Conservation (phyloP, 495 filamentous ascomycete genomes). For the Astrothelium macrocarpum region DNA sequence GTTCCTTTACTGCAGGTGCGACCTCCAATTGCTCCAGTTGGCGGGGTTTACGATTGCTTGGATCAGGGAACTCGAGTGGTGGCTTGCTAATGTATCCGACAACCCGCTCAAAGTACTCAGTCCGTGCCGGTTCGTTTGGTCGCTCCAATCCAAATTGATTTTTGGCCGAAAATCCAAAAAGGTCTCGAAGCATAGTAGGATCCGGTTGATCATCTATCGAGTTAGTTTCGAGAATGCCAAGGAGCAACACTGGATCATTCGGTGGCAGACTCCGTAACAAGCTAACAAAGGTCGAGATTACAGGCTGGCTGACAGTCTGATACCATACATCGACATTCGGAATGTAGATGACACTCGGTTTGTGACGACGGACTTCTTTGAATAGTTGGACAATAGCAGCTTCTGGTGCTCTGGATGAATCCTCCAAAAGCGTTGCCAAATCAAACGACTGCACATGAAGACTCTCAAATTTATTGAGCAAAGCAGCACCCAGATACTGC, state of each 20-base stretch:
- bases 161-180: conserved; percentile 76
- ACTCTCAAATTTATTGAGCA: conserved; percentile 83
- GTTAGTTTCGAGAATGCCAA: conserved; percentile 61
- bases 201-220: conserved; percentile 40
- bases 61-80: conserved; percentile 79
- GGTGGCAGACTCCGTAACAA: conserved; percentile 70
- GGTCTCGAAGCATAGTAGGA: conserved; percentile 53
- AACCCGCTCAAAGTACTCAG: conserved; percentile 67
- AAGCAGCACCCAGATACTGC: conserved; percentile 75
- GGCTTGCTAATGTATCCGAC: conserved; percentile 62
- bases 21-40: conserved; percentile 65
- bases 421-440: conserved; percentile 67
- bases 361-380: conserved; percentile 82
- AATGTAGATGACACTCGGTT: conserved; percentile 92
- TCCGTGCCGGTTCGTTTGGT: conserved; percentile 53
- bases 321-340: conserved; percentile 86
- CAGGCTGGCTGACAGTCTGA: conserved; percentile 51
- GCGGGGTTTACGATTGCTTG: conserved; percentile 72
- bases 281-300: conserved; percentile 68
- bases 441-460: conserved; percentile 95
- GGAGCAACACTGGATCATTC: conserved; percentile 76
- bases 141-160: conserved; percentile 60
- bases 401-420: conserved; percentile 62
- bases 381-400: conserved; percentile 83
- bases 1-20: conserved; percentile 43